Evolutionary conservation across 257 asterid species (phyloP).

Genomic region (Verbena officinalis): DNA sequence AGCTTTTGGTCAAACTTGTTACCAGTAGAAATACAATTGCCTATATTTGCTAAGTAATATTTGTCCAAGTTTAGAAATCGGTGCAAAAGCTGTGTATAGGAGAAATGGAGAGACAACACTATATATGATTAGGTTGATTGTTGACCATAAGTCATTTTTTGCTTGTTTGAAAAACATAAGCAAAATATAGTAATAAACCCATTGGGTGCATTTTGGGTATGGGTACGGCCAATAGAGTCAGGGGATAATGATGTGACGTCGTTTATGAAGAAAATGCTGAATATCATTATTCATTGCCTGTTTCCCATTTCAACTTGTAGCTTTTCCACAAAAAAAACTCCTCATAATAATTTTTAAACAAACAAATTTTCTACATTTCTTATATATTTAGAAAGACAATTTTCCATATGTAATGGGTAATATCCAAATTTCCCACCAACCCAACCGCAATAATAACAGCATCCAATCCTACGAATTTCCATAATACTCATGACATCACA

Average conservation of each 20-base stretch:
- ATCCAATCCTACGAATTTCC: background rate
- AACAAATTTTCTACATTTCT: too few species aligned
- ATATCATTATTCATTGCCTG: too few species aligned
- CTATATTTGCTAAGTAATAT: background rate
- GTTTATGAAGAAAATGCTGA: background rate
- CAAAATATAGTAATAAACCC: background rate
- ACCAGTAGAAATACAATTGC: background rate
- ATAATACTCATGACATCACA: background rate
- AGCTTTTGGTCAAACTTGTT: background rate
- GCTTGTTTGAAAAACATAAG: background rate
- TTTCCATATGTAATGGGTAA: too few species aligned
- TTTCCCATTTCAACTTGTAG: background rate
- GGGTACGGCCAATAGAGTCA: background rate
- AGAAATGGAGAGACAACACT: background rate
- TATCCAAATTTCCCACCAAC: background rate
- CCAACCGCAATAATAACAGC: background rate
- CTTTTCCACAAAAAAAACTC: too few species aligned
- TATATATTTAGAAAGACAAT: too few species aligned
- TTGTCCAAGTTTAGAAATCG: background rate
- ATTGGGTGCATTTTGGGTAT: background rate
- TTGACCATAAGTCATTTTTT: background rate
- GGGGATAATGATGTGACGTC: background rate
- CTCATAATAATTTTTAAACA: too few species aligned
- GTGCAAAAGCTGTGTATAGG: background rate
- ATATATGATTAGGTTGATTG: too few species aligned